Base-by-base conservation (phyloP, 2,329 filamentous ascomycete species). In the Trichophyton verrucosum region DNA sequence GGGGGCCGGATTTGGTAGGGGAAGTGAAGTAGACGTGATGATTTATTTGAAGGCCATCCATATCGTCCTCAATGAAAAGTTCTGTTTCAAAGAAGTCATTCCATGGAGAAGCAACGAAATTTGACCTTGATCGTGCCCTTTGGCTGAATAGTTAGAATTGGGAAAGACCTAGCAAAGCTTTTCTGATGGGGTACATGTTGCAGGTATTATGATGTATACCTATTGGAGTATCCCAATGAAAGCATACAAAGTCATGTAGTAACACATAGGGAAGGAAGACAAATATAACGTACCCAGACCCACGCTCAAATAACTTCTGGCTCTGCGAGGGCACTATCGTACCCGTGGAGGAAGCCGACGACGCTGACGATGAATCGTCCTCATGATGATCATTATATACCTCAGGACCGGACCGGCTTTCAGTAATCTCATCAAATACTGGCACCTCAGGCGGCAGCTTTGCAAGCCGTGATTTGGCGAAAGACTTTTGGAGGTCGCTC, bases 11-110 rank as follows among this genome's bases (percentile, higher is more conserved):
- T 42, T 81, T 85, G 1, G 72, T 69, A 0, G 92, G 91, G 0
- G 91, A 90, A 20, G 85, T 96, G 49, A 97, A 79, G 73, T 97
- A 97, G 61, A 84, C 88, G 77, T 99, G 94, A 70, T 91, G 87
- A 58, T 79, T 82, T 47, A 89, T 82, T 22, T 76, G 72, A 42
- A 73, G 64, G 20, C 67, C 70, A 42, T 70, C 66, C 38, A 72
- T 70, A 27, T 73, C 67, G 49, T 71, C 67, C 20, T 73, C 69
- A 44, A 97, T 79, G 68, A 84, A 90, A 61, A 97, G 80, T 72
- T 97, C 92, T 68, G 91, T 86, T 65, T 90, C 84, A 75, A 96
- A 97, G 76, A 91, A 97, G 42, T 88, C 84, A 24, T 89, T 90
- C 94, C 94, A 99, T 38, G 87, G 82, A 22, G 89, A 82, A 61